Base-by-base conservation (phyloP, 2,329 filamentous ascomycete genomes). In the Botrytis fragariae region DNA sequence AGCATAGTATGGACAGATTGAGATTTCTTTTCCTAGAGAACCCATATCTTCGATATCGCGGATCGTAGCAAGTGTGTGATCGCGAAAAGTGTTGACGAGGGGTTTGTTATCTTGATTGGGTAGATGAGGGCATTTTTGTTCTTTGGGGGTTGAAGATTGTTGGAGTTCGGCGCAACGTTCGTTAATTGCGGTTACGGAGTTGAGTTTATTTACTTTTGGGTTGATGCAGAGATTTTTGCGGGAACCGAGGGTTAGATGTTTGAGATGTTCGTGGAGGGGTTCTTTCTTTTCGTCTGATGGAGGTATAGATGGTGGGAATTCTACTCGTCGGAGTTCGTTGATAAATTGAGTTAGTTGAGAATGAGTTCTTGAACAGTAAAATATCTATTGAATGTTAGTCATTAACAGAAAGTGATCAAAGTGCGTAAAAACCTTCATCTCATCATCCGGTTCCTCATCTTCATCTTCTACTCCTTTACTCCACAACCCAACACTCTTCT, bases 1-100 rank as follows among this genome's bases (percentile, higher is more conserved):
- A n/a, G 95, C 95, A 82, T 99, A 99, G 81, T 99, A 99, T 0
- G 96, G 95, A 80, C 96, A 99, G 8, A 98, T 88, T 0, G 91
- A 89, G 45, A 98, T 85, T 68, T 91, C 88, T 78, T 91, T 93
- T 6, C 96, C 96, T 1, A 98, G 84, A 22, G 86, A 85, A 32
- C 91, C 91, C 57, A 98, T 86, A 78, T 99, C 96, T 81, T 99
- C 96, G 72, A 99, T 98, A 79, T 99, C 96, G 3, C 93, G 92
- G 12, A 99, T 88, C 0, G 89, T 94, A 0, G 96, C 94, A 51
- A 98, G 84, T 1, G 93, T 89, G 76, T 93, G 90, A 79, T 98
- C 95, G 29, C 95, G 90, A 77, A 99, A 98, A 68, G 93, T 89
- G 72, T 94, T 89, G 0, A 93, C 89, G 39, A 92, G 84, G 7